Conservation (phyloP, 805 yeast genomes). For the Lachancea lanzarotensis region DNA sequence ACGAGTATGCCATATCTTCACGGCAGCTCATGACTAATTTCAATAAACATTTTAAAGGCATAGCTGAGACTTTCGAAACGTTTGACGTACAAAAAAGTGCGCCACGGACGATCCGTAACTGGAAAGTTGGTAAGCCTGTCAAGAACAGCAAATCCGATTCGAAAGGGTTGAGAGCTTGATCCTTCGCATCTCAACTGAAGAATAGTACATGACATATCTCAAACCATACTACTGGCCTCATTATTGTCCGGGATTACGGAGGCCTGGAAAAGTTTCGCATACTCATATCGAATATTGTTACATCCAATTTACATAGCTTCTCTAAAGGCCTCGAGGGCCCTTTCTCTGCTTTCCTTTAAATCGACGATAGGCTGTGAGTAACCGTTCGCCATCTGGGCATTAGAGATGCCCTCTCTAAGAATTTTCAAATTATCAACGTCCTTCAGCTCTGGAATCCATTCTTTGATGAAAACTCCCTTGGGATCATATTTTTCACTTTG, state of each 20-base stretch:
- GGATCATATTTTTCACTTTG: conserved; percentile 47
- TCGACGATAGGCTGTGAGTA: conserved; percentile 43
- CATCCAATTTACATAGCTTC: conserved; percentile 25
- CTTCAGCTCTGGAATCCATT: conserved; percentile 46
- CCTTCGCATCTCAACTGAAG: too few species aligned
- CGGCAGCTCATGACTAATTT: conserved; percentile 21
- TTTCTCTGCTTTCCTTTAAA: conserved; percentile 36
- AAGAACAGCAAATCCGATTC: conserved; percentile 4
- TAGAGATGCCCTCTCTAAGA: conserved; percentile 17
- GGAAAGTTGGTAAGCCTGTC: conserved; percentile 4
- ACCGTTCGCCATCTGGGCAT: conserved; percentile 19
- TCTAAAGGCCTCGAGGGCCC: conserved; percentile 38
- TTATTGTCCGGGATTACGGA: too few species aligned
- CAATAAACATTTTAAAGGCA: conserved; percentile 23
- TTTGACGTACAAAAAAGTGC: conserved; percentile 14
- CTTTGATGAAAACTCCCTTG: conserved; percentile 39
- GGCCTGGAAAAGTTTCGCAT: neutral
- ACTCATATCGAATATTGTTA: neutral
- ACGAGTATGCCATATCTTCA: conserved; percentile 5
- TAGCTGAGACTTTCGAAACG: conserved; percentile 27
- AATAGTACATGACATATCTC: too few species aligned
- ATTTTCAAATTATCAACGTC: conserved; percentile 23
- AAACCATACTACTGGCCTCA: too few species aligned
- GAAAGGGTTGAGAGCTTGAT: neutral
- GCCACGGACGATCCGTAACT: neutral